Evolutionary conservation across 768 basidiomycete genomes (phyloP).

Genomic region (Termitomyces bulborhizus): DNA sequence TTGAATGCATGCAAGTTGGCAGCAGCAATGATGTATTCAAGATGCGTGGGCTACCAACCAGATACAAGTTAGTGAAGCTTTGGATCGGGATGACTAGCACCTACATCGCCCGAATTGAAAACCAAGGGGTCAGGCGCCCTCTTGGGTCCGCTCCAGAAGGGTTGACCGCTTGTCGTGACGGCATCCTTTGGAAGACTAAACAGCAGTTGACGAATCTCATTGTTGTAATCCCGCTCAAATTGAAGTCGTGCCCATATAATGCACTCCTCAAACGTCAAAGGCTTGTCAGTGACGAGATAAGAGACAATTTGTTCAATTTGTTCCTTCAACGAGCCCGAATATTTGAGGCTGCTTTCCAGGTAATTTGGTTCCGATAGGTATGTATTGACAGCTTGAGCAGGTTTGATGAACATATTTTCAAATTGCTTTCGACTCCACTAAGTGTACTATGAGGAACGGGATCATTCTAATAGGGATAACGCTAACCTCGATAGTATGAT

Average conservation of each 20-base stretch:
- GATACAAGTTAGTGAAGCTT: background rate
- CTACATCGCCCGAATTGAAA: constrained; percentile 84
- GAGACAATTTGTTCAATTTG: constrained; percentile 85
- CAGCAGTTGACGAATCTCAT: constrained; percentile 87
- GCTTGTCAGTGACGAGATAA: constrained; percentile 88
- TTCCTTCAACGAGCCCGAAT: constrained; percentile 86
- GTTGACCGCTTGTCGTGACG: constrained; percentile 84
- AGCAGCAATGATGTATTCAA: constrained; percentile 85
- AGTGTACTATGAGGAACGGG: background rate
- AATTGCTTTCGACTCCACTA: constrained; percentile 95
- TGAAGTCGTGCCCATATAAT: constrained; percentile 94
- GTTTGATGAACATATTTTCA: constrained; percentile 90
- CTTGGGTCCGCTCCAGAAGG: constrained; percentile 99
- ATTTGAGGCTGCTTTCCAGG: constrained; percentile 84
- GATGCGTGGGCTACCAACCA: constrained; percentile 61
- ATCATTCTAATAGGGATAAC: background rate
- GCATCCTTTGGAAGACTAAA: constrained; percentile 95
- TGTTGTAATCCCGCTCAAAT: constrained; percentile 92
- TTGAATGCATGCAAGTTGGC: constrained; percentile 98
- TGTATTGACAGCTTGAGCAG: constrained; percentile 88
- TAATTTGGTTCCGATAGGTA: constrained; percentile 97
- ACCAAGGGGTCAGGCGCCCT: constrained; percentile 87
- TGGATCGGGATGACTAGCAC: constrained; percentile 17
- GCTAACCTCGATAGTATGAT: constrained; percentile 91
- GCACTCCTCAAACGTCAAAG: constrained; percentile 94